Percentiles rank a stretch among this genome's conserved stretches.
Conservation (phyloP, 805 yeast genomes). For the Priceomyces melissophilus region DNA sequence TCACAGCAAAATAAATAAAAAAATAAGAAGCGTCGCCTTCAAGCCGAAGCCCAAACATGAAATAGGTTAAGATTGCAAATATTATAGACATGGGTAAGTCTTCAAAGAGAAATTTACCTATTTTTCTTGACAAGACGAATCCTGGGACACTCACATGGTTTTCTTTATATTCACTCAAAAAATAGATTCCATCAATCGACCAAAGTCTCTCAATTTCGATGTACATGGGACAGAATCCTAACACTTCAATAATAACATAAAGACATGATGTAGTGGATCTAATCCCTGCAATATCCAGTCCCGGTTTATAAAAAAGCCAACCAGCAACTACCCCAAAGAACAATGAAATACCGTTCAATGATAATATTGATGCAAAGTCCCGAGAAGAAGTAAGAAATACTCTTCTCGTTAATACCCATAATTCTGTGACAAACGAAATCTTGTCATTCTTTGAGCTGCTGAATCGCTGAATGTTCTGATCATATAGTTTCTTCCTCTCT, state of each 20-base stretch:
- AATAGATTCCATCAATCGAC: conserved; percentile 33
- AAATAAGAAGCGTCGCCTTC: conserved; percentile 37
- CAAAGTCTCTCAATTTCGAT: conserved; percentile 39
- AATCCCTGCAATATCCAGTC: conserved; percentile 57
- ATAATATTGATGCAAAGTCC: conserved; percentile 29
- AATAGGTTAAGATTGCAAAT: conserved; percentile 62
- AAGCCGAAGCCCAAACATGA: conserved; percentile 68
- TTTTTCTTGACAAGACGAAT: conserved; percentile 60
- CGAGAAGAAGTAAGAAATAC: conserved; percentile 30
- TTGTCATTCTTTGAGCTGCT: conserved; percentile 12
- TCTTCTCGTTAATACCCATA: conserved; percentile 32
- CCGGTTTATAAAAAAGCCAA: conserved; percentile 72
- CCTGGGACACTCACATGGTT: conserved; percentile 65
- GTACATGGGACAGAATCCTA: conserved; percentile 39
- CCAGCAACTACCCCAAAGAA: conserved; percentile 64
- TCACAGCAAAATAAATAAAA: conserved; percentile 59
- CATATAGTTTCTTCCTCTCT: conserved; percentile 14
- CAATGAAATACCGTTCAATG: conserved; percentile 38
- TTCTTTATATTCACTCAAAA: conserved; percentile 63
- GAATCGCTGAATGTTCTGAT: conserved; percentile 16
- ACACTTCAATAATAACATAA: conserved; percentile 35
- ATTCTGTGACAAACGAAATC: conserved; percentile 27
- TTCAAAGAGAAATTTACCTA: conserved; percentile 64
- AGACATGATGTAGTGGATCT: conserved; percentile 47
- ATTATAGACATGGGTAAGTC: conserved; percentile 62